These are phyloP conservation scores for Rhypophila decipiens DNA, from an alignment of 495 filamentous ascomycete species.

Conservation along the genomic window DNA sequence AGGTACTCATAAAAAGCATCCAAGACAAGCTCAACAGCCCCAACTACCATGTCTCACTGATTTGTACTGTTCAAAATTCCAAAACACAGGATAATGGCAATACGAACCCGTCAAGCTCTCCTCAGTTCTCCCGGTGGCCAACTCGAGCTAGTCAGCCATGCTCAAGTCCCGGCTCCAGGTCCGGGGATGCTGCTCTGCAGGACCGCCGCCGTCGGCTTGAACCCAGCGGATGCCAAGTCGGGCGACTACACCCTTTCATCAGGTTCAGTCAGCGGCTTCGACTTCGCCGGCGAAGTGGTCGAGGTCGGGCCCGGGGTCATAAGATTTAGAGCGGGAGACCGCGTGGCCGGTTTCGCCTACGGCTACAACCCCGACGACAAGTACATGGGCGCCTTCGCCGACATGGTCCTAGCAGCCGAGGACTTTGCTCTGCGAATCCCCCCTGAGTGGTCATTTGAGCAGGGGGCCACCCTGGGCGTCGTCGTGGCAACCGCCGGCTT, in stretches of 20 bases:
- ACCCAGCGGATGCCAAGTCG: conserved; percentile 3
- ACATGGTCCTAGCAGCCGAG: not conserved
- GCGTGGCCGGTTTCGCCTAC: not conserved
- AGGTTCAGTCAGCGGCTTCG: conserved; percentile 1
- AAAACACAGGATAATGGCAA: not conserved
- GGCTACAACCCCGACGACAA: not conserved
- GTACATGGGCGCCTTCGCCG: conserved; percentile 5
- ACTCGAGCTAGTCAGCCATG: not conserved
- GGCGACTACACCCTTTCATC: not conserved
- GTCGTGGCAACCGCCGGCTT: not conserved
- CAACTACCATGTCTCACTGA: no score
- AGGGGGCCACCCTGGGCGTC: not conserved
- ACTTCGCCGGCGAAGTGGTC: conserved; percentile 4
- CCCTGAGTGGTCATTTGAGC: not conserved
- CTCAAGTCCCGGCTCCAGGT: not conserved
- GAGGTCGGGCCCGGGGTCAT: conserved; percentile 1
- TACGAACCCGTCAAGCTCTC: not conserved
- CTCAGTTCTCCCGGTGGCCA: not conserved
- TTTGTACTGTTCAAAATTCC: no score
- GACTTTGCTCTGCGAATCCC: not conserved
- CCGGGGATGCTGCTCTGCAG: conserved; percentile 3
- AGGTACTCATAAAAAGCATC: no score
- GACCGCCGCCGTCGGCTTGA: not conserved
- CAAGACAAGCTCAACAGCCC: no score
- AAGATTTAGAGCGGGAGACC: conserved; percentile 3